These are phyloP conservation scores for Venturia effusa DNA, from an alignment of 2,329 filamentous ascomycete genomes.

Conservation along the genomic window DNA sequence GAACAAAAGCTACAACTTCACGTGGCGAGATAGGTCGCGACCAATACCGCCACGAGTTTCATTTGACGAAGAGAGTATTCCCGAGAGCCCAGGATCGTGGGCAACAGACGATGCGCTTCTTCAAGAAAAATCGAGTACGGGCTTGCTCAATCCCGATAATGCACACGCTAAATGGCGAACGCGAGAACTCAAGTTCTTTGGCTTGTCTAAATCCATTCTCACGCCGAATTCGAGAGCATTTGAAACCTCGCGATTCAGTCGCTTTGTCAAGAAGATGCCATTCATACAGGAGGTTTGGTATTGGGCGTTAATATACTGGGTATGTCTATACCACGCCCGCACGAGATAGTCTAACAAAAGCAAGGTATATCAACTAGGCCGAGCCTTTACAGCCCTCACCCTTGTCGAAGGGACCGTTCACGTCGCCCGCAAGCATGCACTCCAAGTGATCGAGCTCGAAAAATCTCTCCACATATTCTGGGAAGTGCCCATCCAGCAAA, in stretches of 20 bases:
- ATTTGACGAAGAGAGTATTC: neutral
- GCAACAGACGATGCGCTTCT: conserved; percentile 18
- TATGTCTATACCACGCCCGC: conserved; percentile 30
- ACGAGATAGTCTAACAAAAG: neutral
- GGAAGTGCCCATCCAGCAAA: conserved; percentile 51
- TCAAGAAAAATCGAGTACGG: conserved; percentile 13
- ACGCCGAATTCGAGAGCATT: conserved; percentile 54
- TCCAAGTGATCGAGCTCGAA: conserved; percentile 58
- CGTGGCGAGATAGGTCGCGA: conserved; percentile 3
- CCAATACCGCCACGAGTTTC: conserved; percentile 15
- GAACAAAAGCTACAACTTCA: conserved; percentile 29
- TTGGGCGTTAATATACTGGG: conserved; percentile 69
- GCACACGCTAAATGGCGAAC: conserved; percentile 38
- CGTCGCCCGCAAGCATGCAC: conserved; percentile 56
- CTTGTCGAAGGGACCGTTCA: conserved; percentile 58
- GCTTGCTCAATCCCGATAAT: conserved; percentile 25
- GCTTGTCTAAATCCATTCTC: conserved; percentile 36
- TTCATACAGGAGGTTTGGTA: conserved; percentile 70
- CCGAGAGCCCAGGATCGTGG: conserved; percentile 20
- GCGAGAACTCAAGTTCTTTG: conserved; percentile 37
- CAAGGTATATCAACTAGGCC: conserved; percentile 63
- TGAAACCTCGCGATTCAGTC: conserved; percentile 48
- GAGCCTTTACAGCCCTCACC: conserved; percentile 59
- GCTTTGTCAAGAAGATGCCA: conserved; percentile 55
- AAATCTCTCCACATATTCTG: conserved; percentile 52